Percentiles rank a stretch among this genome's conserved stretches.
Evolutionary conservation across 2,329 filamentous ascomycete genomes (phyloP).

Genomic region (Alternaria burnsii): DNA sequence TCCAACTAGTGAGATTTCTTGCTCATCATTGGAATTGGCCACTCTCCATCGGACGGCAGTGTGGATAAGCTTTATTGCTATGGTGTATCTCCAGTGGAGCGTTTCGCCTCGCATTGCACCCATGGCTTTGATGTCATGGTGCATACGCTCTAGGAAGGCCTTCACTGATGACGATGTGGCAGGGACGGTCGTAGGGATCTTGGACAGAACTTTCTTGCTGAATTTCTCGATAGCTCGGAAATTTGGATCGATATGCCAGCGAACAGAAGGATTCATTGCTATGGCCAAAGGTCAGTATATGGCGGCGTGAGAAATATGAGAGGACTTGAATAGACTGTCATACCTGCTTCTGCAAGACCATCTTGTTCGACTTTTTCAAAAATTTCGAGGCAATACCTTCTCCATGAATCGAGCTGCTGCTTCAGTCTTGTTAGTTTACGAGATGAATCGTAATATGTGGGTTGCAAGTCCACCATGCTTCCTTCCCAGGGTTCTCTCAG

Average conservation of each 20-base stretch:
- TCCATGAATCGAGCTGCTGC: background rate
- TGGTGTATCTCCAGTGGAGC: background rate
- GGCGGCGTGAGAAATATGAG: no score
- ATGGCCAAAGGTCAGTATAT: background rate
- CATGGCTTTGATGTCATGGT: background rate
- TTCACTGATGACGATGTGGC: background rate
- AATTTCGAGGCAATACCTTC: background rate
- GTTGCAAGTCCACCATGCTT: background rate
- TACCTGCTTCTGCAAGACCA: background rate
- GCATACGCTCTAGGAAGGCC: background rate
- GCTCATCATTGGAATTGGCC: background rate
- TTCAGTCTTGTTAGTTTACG: background rate
- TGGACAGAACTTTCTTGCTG: background rate
- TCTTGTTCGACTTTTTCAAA: background rate
- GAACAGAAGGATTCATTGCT: background rate
- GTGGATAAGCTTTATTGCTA: background rate
- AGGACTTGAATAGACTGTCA: background rate
- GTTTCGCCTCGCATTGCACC: background rate
- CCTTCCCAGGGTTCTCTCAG: background rate
- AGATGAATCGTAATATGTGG: background rate
- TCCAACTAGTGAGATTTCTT: background rate
- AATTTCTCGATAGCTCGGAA: background rate
- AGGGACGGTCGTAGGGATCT: background rate
- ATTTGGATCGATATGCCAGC: background rate
- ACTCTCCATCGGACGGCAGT: background rate